These are phyloP conservation scores for Hippophae tibetana DNA, from an alignment of 306 rosid species.

Conservation along the genomic window DNA sequence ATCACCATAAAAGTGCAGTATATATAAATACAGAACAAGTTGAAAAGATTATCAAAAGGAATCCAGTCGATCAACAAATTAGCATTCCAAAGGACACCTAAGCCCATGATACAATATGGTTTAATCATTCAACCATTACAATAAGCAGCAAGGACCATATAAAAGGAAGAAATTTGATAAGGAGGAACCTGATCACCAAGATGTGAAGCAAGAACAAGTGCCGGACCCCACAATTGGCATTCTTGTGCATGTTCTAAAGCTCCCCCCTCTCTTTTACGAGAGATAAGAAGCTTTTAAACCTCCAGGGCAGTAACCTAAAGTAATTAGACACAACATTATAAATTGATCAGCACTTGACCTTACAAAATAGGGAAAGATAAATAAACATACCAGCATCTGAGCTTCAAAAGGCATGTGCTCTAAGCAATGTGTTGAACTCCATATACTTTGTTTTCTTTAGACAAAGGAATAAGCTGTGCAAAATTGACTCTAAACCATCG, in stretches of 20 bases:
- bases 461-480: conserved; percentile 60
- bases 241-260: conserved; percentile 61
- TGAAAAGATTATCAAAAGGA: conserved; percentile 1
- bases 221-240: conserved; percentile 83
- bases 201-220: conserved; percentile 58
- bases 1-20: conserved; percentile 63
- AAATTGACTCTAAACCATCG: conserved; percentile 52
- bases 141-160: conserved; percentile 6
- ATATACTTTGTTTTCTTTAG: conserved; percentile 36
- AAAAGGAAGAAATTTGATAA: conserved; percentile 4
- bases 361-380: background rate
- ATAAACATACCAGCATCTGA: conserved; percentile 34
- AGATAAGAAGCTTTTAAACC: conserved; percentile 61
- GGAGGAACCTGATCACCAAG: conserved; percentile 57
- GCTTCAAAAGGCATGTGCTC: conserved; percentile 55
- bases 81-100: no score
- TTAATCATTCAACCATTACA: background rate
- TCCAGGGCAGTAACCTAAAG: conserved; percentile 58
- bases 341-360: background rate
- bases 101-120: no score
- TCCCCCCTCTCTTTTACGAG: conserved; percentile 44
- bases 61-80: background rate
- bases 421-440: conserved; percentile 36
- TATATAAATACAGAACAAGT: conserved; percentile 3
- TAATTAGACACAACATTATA: conserved; percentile 11